phyloP scores from a whole-genome alignment of 768 basidiomycete species.

The Macrocybe gigantea region DNA sequence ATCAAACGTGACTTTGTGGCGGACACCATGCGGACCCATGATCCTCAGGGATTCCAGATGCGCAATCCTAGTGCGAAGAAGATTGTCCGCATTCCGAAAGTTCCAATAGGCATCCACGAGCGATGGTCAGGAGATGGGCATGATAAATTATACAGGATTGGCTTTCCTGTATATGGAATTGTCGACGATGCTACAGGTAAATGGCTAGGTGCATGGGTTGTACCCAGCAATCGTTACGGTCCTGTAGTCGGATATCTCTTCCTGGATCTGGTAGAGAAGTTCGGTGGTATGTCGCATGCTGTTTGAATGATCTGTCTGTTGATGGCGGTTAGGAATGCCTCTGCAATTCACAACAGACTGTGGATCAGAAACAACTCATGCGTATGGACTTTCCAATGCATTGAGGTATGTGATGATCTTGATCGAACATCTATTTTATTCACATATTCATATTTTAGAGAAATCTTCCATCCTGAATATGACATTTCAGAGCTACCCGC shows the following conservation, averaged over 20 bases:
- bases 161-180: slow-evolving; percentile 31
- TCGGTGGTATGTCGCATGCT: slow-evolving; percentile 15
- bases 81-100: slow-evolving; percentile 16
- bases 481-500: slow-evolving; percentile 18
- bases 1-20: slow-evolving; percentile 10
- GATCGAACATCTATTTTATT: neutral
- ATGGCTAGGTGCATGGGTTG: slow-evolving; percentile 28
- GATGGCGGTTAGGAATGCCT: slow-evolving; percentile 20
- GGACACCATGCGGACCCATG: slow-evolving; percentile 23
- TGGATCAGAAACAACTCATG: slow-evolving; percentile 26
- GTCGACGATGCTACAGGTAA: slow-evolving; percentile 24
- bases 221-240: slow-evolving; percentile 28
- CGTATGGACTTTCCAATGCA: slow-evolving; percentile 22
- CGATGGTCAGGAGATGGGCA: slow-evolving; percentile 34
- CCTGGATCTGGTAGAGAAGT: slow-evolving; percentile 19
- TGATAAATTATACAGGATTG: slow-evolving; percentile 31
- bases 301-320: neutral
- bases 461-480: slow-evolving; percentile 18
- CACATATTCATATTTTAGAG: slow-evolving; percentile 8
- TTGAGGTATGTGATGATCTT: slow-evolving; percentile 16
- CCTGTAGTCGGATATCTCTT: slow-evolving; percentile 24
- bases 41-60: slow-evolving; percentile 18
- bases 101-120: slow-evolving; percentile 26
- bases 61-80: slow-evolving; percentile 23
- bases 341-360: slow-evolving; percentile 27